phyloP scores from a whole-genome alignment of 2,329 filamentous ascomycete species.

The Trichoderma endophyticum region DNA sequence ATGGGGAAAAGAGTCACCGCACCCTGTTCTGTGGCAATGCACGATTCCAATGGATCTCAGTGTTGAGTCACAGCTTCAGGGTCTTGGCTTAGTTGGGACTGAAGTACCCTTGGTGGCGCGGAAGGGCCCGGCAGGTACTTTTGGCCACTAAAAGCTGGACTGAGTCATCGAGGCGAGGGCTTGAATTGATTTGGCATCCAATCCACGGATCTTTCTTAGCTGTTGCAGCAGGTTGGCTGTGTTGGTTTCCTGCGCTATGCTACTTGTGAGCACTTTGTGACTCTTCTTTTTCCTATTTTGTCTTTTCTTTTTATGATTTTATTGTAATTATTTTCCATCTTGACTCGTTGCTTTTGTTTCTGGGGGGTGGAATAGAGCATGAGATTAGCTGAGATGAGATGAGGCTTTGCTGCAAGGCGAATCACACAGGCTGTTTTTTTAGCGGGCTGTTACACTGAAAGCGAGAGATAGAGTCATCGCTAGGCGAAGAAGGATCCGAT shows the following conservation, averaged over 20 bases:
- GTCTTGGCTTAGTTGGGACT: background rate
- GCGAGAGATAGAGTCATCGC: background rate
- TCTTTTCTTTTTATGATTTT: background rate
- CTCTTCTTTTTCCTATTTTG: background rate
- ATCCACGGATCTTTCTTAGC: background rate
- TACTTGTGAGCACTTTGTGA: background rate
- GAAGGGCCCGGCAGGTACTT: background rate
- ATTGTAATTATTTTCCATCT: background rate
- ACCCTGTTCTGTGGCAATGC: background rate
- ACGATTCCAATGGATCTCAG: background rate
- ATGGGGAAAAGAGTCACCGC: background rate
- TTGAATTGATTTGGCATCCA: background rate
- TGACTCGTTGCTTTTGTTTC: background rate
- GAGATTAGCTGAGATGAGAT: background rate
- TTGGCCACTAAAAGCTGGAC: background rate
- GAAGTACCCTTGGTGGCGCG: background rate
- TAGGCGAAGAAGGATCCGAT: background rate
- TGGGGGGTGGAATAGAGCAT: background rate
- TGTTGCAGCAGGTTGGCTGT: background rate
- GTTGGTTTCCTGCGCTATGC: background rate
- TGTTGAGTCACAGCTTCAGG: constrained; percentile 1
- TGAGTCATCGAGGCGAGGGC: background rate
- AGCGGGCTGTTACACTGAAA: background rate
- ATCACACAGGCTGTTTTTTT: background rate
- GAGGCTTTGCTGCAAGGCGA: background rate